A percentile compares a stretch with the other conserved stretches of the same genome.
Conservation (phyloP, 1,139 yeast genomes). For the Yamadazyma spencermartinsiae region DNA sequence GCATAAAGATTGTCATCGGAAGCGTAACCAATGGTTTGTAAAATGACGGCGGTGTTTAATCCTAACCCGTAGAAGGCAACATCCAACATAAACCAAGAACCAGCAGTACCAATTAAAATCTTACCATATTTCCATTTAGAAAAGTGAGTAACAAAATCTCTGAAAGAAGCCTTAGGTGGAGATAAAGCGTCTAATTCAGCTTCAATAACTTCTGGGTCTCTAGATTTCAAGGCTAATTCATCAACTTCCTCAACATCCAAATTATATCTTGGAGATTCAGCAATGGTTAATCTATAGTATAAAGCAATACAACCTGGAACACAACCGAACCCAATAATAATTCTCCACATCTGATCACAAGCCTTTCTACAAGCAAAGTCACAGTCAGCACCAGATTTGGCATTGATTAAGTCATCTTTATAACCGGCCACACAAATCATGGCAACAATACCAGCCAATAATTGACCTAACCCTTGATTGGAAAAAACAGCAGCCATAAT, state of each 20-base stretch:
- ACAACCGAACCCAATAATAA: slow-evolving; percentile 82
- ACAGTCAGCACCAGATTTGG: slow-evolving; percentile 56
- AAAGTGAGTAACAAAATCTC: slow-evolving; percentile 70
- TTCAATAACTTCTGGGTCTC: slow-evolving; percentile 53
- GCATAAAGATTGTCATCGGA: slow-evolving; percentile 65
- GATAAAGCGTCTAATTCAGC: slow-evolving; percentile 44
- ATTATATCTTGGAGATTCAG: slow-evolving; percentile 89
- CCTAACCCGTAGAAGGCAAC: slow-evolving; percentile 92
- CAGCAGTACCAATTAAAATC: slow-evolving; percentile 89
- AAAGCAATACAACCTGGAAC: slow-evolving; percentile 82
- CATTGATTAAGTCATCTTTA: slow-evolving; percentile 55
- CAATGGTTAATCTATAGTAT: slow-evolving; percentile 88
- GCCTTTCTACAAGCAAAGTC: slow-evolving; percentile 67
- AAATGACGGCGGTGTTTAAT: slow-evolving; percentile 74
- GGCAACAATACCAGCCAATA: slow-evolving; percentile 82
- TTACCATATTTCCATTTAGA: slow-evolving; percentile 87
- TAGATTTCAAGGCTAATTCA: slow-evolving; percentile 54
- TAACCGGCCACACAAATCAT: slow-evolving; percentile 71
- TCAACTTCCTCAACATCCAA: slow-evolving; percentile 68
- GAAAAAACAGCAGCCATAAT: slow-evolving; percentile 93
- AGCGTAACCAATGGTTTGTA: slow-evolving; percentile 83
- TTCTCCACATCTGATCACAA: slow-evolving; percentile 93
- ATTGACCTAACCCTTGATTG: slow-evolving; percentile 91
- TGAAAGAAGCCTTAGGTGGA: slow-evolving; percentile 59
- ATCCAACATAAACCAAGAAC: slow-evolving; percentile 95